These are phyloP conservation scores for Pelargonium cotyledonis DNA, from an alignment of 441 rosid genomes.

Conservation along the genomic window DNA sequence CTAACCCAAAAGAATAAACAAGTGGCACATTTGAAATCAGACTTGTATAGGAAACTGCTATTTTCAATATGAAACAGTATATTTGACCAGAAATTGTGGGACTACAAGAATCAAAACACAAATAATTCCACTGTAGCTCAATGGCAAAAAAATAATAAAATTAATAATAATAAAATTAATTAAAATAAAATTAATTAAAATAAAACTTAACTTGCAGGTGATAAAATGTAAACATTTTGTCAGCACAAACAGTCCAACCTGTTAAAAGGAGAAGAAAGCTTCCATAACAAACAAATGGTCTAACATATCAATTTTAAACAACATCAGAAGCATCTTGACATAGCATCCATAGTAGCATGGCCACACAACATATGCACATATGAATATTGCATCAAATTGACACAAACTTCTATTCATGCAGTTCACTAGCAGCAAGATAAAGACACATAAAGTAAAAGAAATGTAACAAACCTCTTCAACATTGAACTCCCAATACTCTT, in stretches of 20 bases:
- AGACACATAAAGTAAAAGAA: slow-evolving; percentile 9
- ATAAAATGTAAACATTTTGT: background rate
- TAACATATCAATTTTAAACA: background rate
- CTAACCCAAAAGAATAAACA: background rate
- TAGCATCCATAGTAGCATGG: slow-evolving; percentile 5
- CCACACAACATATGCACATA: background rate
- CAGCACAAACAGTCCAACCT: background rate
- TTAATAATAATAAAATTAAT: no score
- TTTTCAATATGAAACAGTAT: no score
- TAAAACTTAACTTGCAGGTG: background rate
- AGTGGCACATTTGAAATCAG: background rate
- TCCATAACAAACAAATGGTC: slow-evolving; percentile 3
- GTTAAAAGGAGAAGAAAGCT: background rate
- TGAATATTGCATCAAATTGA: slow-evolving; percentile 7
- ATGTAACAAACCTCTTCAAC: slow-evolving; percentile 56
- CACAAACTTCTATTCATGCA: slow-evolving; percentile 11
- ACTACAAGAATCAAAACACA: no score
- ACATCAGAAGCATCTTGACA: background rate
- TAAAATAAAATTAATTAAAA: background rate
- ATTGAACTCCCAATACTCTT: slow-evolving; percentile 78
- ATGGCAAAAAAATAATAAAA: no score
- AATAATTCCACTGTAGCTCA: no score
- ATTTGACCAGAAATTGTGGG: no score
- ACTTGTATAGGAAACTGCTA: background rate
- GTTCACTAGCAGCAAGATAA: slow-evolving; percentile 12